Evolutionary conservation across 108 stramenopile genomes (phyloP).

Genomic region (Skeletonema grethae): DNA sequence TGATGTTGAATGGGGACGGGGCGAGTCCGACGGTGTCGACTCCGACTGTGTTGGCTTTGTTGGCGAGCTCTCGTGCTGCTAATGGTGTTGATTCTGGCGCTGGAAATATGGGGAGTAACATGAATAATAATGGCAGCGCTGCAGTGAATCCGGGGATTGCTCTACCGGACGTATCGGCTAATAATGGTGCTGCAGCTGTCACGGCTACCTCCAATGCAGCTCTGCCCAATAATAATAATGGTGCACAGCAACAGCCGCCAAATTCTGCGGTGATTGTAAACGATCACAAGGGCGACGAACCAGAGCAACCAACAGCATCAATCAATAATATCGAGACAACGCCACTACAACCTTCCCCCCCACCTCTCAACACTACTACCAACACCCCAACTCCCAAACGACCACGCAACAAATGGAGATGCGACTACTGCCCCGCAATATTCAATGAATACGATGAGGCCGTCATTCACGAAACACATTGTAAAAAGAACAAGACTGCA

Average conservation of each 20-base stretch:
- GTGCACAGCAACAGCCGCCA: neutral
- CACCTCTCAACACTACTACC: neutral
- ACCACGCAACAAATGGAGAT: slow-evolving; percentile 8
- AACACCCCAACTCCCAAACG: neutral
- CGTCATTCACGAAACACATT: neutral
- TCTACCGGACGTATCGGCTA: neutral
- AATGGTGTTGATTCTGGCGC: too few relatives aligned
- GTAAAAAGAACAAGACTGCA: neutral
- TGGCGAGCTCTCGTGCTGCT: neutral
- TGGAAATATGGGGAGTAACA: neutral
- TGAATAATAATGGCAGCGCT: neutral
- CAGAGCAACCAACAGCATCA: neutral
- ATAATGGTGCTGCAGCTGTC: neutral
- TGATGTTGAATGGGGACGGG: neutral
- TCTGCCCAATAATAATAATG: neutral
- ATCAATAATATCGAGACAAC: neutral
- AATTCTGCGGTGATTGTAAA: neutral
- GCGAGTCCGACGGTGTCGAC: neutral
- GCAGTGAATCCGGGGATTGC: neutral
- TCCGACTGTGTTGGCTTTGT: slow-evolving; percentile 1
- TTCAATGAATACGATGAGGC: slow-evolving; percentile 3
- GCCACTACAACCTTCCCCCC: neutral
- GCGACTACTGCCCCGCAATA: slow-evolving; percentile 1
- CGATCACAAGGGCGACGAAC: neutral
- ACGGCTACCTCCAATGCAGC: neutral